Base-by-base conservation (phyloP, 1,284 basidiomycete species). In the Stygiomarasmius scandens region DNA sequence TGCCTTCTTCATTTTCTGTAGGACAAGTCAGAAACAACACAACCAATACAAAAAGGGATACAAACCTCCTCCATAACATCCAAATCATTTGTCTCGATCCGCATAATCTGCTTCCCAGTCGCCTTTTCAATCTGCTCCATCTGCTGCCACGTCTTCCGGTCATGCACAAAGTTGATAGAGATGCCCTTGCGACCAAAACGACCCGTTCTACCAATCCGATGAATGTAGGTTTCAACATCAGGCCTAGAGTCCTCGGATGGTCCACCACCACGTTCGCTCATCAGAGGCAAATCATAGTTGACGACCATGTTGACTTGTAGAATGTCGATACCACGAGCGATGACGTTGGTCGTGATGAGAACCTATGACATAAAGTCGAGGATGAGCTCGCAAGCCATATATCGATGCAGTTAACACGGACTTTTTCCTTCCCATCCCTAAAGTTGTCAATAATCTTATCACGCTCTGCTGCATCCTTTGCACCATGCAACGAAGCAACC, bases 271-370 rank as follows among this genome's bases (percentile, higher is more conserved):
- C 86, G 82, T 66, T 91, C 88, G 67, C 84, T 86, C 77, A 93
- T 83, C 64, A 93, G 79, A 0, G 97, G 97, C 52, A 99, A 84
- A 73, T 99, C 97, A 71, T 99, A 99, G 78, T 99, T 98, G 69
- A 96, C 92, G 20, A 97, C 95, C 93, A 98, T 95, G 78, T 98
- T 99, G 63, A 99, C 97, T 78, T 98, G 96, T 63, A 95, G 83
- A 67, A 99, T 98, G 70, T 99, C 97, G 78, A 99, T 99, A 48
- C 97, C 97, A 36, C 97, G 89, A 9, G 97, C 95, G 64, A 99
- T 92, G 66, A 99, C 97, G 74, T 99, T 99, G 54, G 97, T 99
- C 54, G 97, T 98, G 71, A 99, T 99, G 63, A 99, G 79, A 49
- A 82, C 80, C 77, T 80, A 43, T 24, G 2, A 19, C 10, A 38